phyloP scores from a whole-genome alignment of 139 green algal genomes.

The Haematococcus lacustris region DNA sequence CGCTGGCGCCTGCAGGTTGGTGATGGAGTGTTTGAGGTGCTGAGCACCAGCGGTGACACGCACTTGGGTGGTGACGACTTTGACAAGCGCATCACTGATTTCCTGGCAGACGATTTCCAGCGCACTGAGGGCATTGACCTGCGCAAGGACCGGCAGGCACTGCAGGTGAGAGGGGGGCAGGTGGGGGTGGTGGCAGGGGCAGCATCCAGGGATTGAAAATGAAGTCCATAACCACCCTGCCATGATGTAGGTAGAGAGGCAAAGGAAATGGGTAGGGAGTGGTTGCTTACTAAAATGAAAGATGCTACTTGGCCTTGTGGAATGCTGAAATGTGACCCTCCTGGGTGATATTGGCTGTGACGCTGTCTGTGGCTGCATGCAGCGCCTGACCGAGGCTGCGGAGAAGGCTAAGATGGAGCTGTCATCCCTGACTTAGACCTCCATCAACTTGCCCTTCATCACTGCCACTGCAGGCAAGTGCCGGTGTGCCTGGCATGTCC shows the following conservation, averaged over 20 bases:
- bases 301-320: too few species aligned
- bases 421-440: slow-evolving; percentile 65
- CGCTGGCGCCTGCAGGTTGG: slow-evolving; percentile 91
- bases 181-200: too few species aligned
- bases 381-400: slow-evolving; percentile 89
- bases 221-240: too few species aligned
- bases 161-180: too few species aligned
- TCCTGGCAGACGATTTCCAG: slow-evolving; percentile 90
- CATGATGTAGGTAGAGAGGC: too few species aligned
- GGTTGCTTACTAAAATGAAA: too few species aligned
- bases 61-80: slow-evolving; percentile 99
- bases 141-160: slow-evolving; percentile 85
- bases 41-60: slow-evolving; percentile 95
- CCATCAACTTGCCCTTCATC: slow-evolving; percentile 98
- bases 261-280: too few species aligned
- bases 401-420: slow-evolving; percentile 99
- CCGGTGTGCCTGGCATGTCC: too few species aligned
- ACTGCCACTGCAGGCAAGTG: slow-evolving; percentile 96
- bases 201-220: too few species aligned
- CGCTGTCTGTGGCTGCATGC: too few species aligned
- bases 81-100: slow-evolving; percentile 98
- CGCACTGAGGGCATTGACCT: slow-evolving; percentile 91
- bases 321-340: too few species aligned
- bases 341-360: too few species aligned
- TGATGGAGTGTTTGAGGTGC: slow-evolving; percentile 98